A percentile compares a stretch with the other conserved stretches of the same genome.
Conservation (phyloP, 140 eudicot species). For the Oenanthe javanica region DNA sequence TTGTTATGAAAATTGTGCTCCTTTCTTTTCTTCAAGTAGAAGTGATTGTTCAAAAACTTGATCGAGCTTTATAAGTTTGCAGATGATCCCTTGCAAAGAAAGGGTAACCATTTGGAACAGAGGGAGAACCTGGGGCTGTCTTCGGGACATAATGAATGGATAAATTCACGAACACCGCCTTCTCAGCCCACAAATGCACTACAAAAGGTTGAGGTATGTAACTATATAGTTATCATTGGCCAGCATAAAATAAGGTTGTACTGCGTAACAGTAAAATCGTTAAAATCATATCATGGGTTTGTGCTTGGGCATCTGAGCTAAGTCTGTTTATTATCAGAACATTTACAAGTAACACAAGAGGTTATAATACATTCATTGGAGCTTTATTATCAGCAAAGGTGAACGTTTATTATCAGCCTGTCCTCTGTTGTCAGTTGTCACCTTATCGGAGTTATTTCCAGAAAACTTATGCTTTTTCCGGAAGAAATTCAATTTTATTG, state of each 20-base stretch:
- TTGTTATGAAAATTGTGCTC: not conserved
- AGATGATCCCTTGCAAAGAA: conserved; percentile 70
- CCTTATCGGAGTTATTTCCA: not conserved
- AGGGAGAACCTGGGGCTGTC: conserved; percentile 74
- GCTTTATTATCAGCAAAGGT: not conserved
- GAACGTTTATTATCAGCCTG: not conserved
- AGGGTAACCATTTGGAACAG: conserved; percentile 78
- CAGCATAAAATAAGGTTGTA: not conserved
- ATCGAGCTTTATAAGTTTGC: conserved; percentile 10
- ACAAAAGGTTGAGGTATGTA: conserved; percentile 83
- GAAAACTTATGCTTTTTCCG: not conserved
- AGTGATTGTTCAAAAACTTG: not conserved
- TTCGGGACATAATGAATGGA: conserved; percentile 37
- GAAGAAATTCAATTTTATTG: not conserved
- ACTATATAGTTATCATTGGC: not conserved
- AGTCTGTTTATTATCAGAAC: not conserved
- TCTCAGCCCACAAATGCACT: conserved; percentile 72
- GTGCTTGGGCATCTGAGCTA: not conserved
- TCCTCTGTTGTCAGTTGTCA: not conserved
- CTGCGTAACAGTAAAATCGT: not conserved
- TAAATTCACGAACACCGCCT: conserved; percentile 45
- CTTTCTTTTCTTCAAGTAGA: not conserved
- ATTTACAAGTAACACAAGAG: not conserved
- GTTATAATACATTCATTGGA: not conserved
- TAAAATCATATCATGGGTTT: not conserved